Base-by-base conservation (phyloP, 495 filamentous ascomycete genomes). In the Penicillium samsonianum region DNA sequence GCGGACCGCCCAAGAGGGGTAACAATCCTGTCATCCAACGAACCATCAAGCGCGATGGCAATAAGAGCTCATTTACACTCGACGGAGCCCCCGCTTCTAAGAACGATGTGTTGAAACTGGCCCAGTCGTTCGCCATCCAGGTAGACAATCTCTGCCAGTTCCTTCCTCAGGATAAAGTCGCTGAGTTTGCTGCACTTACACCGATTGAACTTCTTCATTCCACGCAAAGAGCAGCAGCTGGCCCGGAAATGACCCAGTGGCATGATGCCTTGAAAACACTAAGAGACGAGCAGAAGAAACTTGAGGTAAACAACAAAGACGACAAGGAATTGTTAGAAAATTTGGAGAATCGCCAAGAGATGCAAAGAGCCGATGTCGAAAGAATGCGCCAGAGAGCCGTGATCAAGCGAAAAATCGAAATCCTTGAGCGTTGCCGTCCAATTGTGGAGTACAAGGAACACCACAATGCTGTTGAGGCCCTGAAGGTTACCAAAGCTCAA, bases 131-230 rank as follows among this genome's bases (percentile, higher is more conserved):
- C 54, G 81, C 85, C 22, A 97, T 98, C 35, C 95, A 98, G 72
- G 88, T 98, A 65, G 94, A 98, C 73, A 99, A 99, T 63, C 80
- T 98, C 3, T 99, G 94, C 69, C 94, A 98, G 72, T 99, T 99
- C 64, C 80, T 99, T 35, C 94, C 94, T 1, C 94, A 99, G 69
- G 94, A 99, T 67, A 89, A 91, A 64, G 95, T 99, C 6, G 90
- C 90, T 23, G 92, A 96, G 59, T 99, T 99, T 67, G 90, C 94
- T 10, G 88, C 82, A 14, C 80, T 97, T 59, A 88, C 84, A 7
- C 89, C 91, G 0, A 77, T 92, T n/a, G 89, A 95, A n/a, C 80
- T 96, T 17, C 80, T 99, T 3, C 76, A 82, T 38, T 88, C 92
- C 47, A 99, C 94, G 0, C 87, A 94, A 56, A 82, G 89, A 63